Conservation (phyloP, 2,329 filamentous ascomycete genomes). For the Didymellaceae sp. region DNA sequence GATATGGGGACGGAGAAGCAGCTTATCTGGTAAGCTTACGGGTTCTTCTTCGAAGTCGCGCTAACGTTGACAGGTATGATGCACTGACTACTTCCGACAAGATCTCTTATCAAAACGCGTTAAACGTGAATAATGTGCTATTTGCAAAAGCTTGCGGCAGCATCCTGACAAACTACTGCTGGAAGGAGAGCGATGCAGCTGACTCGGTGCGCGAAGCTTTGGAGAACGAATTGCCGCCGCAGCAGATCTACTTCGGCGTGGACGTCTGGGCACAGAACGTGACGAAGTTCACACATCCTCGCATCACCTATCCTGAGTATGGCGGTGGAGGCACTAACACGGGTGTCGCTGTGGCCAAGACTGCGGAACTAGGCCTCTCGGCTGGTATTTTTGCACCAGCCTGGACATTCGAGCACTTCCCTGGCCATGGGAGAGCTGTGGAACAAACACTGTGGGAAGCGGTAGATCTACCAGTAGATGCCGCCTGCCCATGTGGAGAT, state of each 20-base stretch:
- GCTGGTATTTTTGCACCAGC: slow-evolving; percentile 55
- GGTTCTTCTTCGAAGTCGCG: not conserved
- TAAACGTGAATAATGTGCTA: slow-evolving; percentile 48
- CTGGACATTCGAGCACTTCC: slow-evolving; percentile 57
- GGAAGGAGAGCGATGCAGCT: slow-evolving; percentile 42
- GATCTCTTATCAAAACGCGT: slow-evolving; percentile 54
- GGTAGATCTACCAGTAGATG: slow-evolving; percentile 25
- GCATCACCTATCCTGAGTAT: slow-evolving; percentile 48
- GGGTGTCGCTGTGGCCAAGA: slow-evolving; percentile 48
- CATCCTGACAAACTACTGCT: slow-evolving; percentile 56
- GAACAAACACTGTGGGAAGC: slow-evolving; percentile 49
- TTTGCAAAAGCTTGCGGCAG: slow-evolving; percentile 49
- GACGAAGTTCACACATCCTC: slow-evolving; percentile 32
- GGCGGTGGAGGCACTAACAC: slow-evolving; percentile 53
- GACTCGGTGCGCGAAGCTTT: slow-evolving; percentile 35
- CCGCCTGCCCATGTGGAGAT: slow-evolving; percentile 46
- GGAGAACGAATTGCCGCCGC: slow-evolving; percentile 28
- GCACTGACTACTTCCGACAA: slow-evolving; percentile 52
- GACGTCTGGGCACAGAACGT: slow-evolving; percentile 56
- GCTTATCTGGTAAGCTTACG: slow-evolving; percentile 50
- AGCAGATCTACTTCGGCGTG: slow-evolving; percentile 51
- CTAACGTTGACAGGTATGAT: slow-evolving; percentile 50
- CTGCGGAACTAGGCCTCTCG: slow-evolving; percentile 46
- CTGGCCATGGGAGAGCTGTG: slow-evolving; percentile 28
- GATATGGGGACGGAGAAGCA: slow-evolving; percentile 37